phyloP scores from a whole-genome alignment of 2,329 filamentous ascomycete species.

The Fusarium torulosum region DNA sequence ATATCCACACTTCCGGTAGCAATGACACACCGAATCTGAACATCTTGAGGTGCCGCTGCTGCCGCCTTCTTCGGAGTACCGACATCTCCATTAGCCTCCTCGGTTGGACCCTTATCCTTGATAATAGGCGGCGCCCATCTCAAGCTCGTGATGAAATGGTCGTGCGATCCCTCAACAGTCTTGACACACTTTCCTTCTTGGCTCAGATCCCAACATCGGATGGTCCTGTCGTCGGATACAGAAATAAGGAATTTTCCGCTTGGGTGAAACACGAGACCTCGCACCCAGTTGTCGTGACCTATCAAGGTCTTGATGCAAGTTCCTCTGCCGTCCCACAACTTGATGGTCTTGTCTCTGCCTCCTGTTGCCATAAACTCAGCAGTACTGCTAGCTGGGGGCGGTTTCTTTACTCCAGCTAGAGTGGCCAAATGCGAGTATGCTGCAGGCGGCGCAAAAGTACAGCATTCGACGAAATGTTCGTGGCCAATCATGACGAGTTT shows the following conservation, averaged over 20 bases:
- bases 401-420: conserved; percentile 85
- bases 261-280: conserved; percentile 87
- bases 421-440: conserved; percentile 82
- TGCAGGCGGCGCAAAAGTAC: conserved; percentile 83
- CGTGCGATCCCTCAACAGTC: conserved; percentile 80
- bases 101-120: conserved; percentile 36
- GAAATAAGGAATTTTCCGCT: conserved; percentile 91
- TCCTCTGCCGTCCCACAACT: conserved; percentile 88
- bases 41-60: conserved; percentile 53
- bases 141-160: conserved; percentile 87
- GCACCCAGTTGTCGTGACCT: conserved; percentile 96
- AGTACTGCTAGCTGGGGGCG: conserved; percentile 77
- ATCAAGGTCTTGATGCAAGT: conserved; percentile 85
- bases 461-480: conserved; percentile 88
- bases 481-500: conserved; percentile 87
- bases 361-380: conserved; percentile 93
- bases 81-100: conserved; percentile 39
- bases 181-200: conserved; percentile 94
- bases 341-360: conserved; percentile 89
- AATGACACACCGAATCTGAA: conserved; percentile 84
- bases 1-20: conserved; percentile 81
- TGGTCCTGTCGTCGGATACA: conserved; percentile 88
- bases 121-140: conserved; percentile 78
- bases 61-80: conserved; percentile 40
- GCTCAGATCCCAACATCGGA: conserved; percentile 92